Percentiles rank a stretch among this genome's conserved stretches.
These are phyloP conservation scores for Russula sp. DNA, from an alignment of 768 basidiomycete genomes.

Conservation along the genomic window DNA sequence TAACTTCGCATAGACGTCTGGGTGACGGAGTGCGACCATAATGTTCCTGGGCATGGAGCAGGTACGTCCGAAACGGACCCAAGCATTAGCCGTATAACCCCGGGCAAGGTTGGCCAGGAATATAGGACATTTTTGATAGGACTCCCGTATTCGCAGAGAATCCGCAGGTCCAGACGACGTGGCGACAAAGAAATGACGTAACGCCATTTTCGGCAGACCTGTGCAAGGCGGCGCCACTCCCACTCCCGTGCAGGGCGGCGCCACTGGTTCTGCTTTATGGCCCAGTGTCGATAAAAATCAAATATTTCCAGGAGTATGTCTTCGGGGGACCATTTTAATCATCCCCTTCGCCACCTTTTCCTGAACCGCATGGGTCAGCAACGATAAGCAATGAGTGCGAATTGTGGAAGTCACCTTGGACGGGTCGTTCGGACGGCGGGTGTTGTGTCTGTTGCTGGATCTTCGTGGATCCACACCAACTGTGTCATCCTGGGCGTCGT, in stretches of 20 bases:
- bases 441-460: too few species aligned
- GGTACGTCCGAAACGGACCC: too few species aligned
- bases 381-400: background rate
- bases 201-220: conserved; percentile 10
- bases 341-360: background rate
- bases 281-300: background rate
- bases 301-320: background rate
- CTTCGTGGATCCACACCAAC: background rate
- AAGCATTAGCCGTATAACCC: background rate
- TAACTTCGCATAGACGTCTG: background rate
- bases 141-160: background rate
- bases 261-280: background rate
- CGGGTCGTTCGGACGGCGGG: too few species aligned
- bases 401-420: background rate
- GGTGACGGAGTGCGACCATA: background rate
- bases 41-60: too few species aligned
- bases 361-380: background rate
- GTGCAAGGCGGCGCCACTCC: background rate
- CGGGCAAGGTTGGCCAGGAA: conserved; percentile 5
- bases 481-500: background rate
- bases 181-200: background rate
- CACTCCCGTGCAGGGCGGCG: background rate
- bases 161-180: background rate
- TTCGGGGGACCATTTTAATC: background rate
- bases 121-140: background rate